phyloP scores from a whole-genome alignment of 164 flowering plant species.

The Houttuynia cordata region DNA sequence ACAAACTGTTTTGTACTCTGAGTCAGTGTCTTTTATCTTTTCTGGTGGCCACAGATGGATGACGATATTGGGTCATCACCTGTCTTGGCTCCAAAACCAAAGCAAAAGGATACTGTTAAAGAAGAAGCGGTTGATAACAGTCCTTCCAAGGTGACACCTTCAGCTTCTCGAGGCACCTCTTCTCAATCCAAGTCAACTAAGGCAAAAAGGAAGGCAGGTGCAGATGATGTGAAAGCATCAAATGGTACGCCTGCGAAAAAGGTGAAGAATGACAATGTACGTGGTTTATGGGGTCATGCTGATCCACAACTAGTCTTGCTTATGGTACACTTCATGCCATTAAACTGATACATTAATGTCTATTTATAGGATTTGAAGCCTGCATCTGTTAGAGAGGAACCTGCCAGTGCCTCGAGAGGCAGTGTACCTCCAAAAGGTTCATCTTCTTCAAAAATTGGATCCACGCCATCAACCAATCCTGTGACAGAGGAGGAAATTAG shows the following conservation, averaged over 20 bases:
- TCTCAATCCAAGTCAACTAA: slow-evolving; percentile 66
- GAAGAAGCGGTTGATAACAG: slow-evolving; percentile 75
- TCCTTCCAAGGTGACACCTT: slow-evolving; percentile 48
- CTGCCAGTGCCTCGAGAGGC: slow-evolving; percentile 25
- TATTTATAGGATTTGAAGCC: slow-evolving; percentile 41
- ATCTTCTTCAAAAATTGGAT: slow-evolving; percentile 20
- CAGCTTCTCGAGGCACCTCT: slow-evolving; percentile 54
- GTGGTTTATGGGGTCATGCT: background rate
- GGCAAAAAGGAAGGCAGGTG: slow-evolving; percentile 69
- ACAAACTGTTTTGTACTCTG: background rate
- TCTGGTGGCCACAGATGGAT: slow-evolving; percentile 29
- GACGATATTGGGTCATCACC: slow-evolving; percentile 57
- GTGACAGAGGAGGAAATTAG: slow-evolving; percentile 88
- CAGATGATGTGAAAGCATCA: slow-evolving; percentile 57
- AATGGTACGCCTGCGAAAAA: slow-evolving; percentile 59
- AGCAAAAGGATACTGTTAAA: slow-evolving; percentile 64
- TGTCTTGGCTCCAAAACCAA: slow-evolving; percentile 62
- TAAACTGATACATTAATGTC: background rate
- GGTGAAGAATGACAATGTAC: slow-evolving; percentile 39
- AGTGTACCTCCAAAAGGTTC: slow-evolving; percentile 28
- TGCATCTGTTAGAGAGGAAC: slow-evolving; percentile 40
- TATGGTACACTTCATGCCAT: too few species aligned
- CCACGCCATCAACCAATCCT: slow-evolving; percentile 41
- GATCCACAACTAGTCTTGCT: too few species aligned
- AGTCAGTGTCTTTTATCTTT: background rate